phyloP scores from a whole-genome alignment of 2,329 filamentous ascomycete species.

The Cercospora berteroae region DNA sequence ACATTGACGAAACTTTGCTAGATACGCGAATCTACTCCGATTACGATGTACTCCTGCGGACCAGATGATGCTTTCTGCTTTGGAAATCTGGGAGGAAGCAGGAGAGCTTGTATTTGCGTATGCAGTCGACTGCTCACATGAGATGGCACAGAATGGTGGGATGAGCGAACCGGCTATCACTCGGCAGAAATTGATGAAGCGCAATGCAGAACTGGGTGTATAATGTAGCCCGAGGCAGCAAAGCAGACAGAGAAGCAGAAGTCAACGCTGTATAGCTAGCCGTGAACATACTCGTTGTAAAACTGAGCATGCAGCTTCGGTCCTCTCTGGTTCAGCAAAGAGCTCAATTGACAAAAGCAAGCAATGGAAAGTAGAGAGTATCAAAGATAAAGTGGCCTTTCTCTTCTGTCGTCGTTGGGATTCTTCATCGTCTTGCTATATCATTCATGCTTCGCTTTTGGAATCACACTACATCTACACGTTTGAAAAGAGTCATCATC shows the following conservation, averaged over 20 bases:
- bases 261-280: background rate
- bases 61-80: background rate
- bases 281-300: background rate
- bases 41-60: background rate
- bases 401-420: background rate
- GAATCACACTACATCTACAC: conserved; percentile 1
- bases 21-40: background rate
- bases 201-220: background rate
- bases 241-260: background rate
- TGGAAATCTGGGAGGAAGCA: background rate
- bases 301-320: background rate
- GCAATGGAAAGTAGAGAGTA: background rate
- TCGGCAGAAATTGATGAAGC: background rate
- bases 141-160: background rate
- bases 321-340: background rate
- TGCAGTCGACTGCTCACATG: background rate
- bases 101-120: background rate
- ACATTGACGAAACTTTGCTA: background rate
- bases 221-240: background rate
- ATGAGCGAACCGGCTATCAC: background rate
- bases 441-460: conserved; percentile 1
- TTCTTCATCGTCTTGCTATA: background rate
- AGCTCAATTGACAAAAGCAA: background rate
- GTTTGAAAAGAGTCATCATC: background rate
- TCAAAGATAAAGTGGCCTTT: background rate